These are phyloP conservation scores for Hirsutella thompsonii DNA, from an alignment of 2,329 filamentous ascomycete genomes.

Conservation along the genomic window DNA sequence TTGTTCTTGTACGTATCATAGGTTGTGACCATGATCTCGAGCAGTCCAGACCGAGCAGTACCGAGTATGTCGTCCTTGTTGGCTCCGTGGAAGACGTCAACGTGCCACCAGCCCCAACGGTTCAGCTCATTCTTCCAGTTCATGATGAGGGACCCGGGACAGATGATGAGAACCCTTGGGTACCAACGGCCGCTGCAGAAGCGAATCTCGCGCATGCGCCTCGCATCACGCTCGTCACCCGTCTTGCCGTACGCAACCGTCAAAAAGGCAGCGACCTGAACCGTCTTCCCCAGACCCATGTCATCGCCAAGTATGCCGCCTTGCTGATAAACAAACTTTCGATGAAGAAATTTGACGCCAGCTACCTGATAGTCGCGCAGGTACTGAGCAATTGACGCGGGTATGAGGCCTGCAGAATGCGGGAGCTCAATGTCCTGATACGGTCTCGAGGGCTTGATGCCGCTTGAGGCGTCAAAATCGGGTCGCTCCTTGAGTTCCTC, in stretches of 20 bases:
- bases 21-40: conserved; percentile 90
- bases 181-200: conserved; percentile 59
- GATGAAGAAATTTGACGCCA: conserved; percentile 75
- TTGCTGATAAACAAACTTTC: conserved; percentile 80
- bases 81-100: conserved; percentile 66
- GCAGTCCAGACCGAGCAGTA: conserved; percentile 59
- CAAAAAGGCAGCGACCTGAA: conserved; percentile 88
- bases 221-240: conserved; percentile 71
- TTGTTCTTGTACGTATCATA: conserved; percentile 82
- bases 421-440: conserved; percentile 67
- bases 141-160: conserved; percentile 73
- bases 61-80: conserved; percentile 56
- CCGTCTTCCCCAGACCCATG: conserved; percentile 95
- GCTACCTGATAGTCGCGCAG: conserved; percentile 83
- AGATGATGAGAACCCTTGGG: conserved; percentile 64
- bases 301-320: conserved; percentile 90
- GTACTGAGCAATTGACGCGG: conserved; percentile 81
- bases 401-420: conserved; percentile 69
- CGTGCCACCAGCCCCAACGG: conserved; percentile 93
- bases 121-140: conserved; percentile 85
- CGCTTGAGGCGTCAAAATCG: conserved; percentile 40
- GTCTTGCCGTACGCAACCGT: conserved; percentile 90
- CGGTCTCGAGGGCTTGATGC: conserved; percentile 50
- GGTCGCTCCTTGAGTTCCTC: conserved; percentile 51
- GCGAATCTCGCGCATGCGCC: conserved; percentile 78